These are phyloP conservation scores for Lepidopterella palustris DNA, from an alignment of 495 filamentous ascomycete genomes.

Conservation along the genomic window DNA sequence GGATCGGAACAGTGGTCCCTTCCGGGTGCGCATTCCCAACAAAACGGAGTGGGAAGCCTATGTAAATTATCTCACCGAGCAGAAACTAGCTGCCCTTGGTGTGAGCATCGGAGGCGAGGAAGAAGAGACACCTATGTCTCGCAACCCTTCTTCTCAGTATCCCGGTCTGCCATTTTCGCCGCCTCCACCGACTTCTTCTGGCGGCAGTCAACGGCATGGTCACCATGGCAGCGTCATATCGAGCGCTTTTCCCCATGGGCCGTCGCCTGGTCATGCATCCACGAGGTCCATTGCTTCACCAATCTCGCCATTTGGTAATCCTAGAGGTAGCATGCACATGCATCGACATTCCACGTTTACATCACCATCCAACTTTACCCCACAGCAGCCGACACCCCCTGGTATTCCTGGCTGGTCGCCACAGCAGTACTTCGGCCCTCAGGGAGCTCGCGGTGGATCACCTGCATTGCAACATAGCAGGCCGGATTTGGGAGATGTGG, in stretches of 20 bases:
- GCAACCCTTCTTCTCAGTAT: conserved; percentile 57
- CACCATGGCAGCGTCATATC: conserved; percentile 24
- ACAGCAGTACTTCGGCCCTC: conserved; percentile 48
- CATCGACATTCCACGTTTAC: conserved; percentile 37
- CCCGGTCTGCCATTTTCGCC: conserved; percentile 66
- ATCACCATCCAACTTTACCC: conserved; percentile 29
- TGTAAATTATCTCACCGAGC: conserved; percentile 71
- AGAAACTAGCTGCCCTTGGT: conserved; percentile 83
- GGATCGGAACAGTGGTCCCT: conserved; percentile 48
- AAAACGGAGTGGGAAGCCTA: conserved; percentile 75
- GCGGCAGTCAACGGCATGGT: conserved; percentile 46
- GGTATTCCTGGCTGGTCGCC: conserved; percentile 44
- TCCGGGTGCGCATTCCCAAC: conserved; percentile 70
- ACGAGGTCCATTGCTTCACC: conserved; percentile 37
- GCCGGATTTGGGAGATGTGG: conserved; percentile 19
- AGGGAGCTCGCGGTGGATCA: conserved; percentile 50
- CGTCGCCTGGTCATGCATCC: conserved; percentile 27
- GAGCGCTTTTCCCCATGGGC: conserved; percentile 27
- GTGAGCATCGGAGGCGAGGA: conserved; percentile 73
- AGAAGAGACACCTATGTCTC: conserved; percentile 49
- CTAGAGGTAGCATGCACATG: conserved; percentile 33
- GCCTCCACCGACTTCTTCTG: conserved; percentile 58
- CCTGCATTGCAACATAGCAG: conserved; percentile 39
- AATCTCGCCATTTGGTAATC: conserved; percentile 33
- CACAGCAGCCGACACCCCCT: conserved; percentile 29